Evolutionary conservation across 2,329 filamentous ascomycete species (phyloP), one percentile per base, ranked within the genome.

Genomic region (Nemania sp.): DNA sequence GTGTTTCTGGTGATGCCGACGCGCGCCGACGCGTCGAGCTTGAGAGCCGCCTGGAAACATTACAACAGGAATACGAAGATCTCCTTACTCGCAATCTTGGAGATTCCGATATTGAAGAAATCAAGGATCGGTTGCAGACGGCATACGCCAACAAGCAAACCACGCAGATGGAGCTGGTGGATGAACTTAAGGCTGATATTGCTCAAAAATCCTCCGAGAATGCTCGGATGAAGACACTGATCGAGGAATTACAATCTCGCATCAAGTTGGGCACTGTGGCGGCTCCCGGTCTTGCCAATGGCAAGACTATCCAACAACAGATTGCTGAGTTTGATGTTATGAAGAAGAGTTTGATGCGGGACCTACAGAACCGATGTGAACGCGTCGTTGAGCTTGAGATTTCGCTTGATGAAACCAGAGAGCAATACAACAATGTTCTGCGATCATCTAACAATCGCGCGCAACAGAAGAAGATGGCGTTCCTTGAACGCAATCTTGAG

Each of bases 401-500:
- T 77, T 97, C 93, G 41, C 88, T 99, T 58, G 96, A 99, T 78
- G 94, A 98, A 85, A 98, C 96, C 0, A 90, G 96, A 64, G 96
- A 99, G 84, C 96, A 99, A 83, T 99, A 99, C 84, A 98, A 99
- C 86, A 98, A 97, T 76, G 96, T 99, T 68, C 88, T 99, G 66
- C 91, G 95, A 64, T 96, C 93, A 57, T 97, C 93, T 73, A 99
- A 99, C 86, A 98, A 97, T 85, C 92, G 96, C 67, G 95, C 96
- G 26, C 96, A 99, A 84, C 96, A 99, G 83, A 99, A 99, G 92
- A 99, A 99, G 88, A 98, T 99, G 93, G 97, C 96, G 18, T 99
- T 99, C 87, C 84, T 99, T 58, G 96, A 99, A 85, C 92, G 96
- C 78, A 99, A 99, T 79, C 89, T 99, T 47, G 96, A 99, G 83